These are phyloP conservation scores for Coemansia sp. DNA, from an alignment of 192 early-diverging fungal species.

Conservation along the genomic window DNA sequence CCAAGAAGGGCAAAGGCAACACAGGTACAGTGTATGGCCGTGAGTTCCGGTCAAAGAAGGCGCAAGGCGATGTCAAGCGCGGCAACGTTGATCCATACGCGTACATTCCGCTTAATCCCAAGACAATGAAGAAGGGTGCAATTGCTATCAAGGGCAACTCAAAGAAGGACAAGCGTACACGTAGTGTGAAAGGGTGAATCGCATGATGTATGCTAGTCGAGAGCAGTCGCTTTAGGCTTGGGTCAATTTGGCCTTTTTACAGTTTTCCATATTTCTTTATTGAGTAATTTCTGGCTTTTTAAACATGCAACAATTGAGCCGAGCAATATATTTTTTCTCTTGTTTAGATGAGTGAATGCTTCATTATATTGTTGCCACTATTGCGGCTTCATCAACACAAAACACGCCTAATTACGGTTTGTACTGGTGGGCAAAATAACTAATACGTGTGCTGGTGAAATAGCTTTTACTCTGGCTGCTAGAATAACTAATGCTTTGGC, in stretches of 20 bases:
- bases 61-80: slow-evolving; percentile 87
- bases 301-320: not conserved
- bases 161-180: slow-evolving; percentile 50
- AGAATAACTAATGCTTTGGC: too few relatives aligned
- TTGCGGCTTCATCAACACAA: too few relatives aligned
- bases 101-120: slow-evolving; percentile 83
- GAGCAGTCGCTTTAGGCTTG: not conserved
- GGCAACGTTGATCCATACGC: slow-evolving; percentile 89
- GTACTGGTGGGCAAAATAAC: too few relatives aligned
- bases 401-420: too few relatives aligned
- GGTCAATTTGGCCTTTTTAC: not conserved
- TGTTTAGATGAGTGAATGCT: not conserved
- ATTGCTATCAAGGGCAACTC: slow-evolving; percentile 42
- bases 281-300: not conserved
- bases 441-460: too few relatives aligned
- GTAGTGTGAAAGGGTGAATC: slow-evolving; percentile 13
- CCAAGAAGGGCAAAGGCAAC: slow-evolving; percentile 44
- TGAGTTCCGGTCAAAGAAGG: slow-evolving; percentile 85
- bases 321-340: not conserved
- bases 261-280: not conserved
- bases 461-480: too few relatives aligned
- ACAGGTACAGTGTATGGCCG: slow-evolving; percentile 30
- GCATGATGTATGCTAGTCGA: not conserved
- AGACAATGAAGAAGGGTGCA: slow-evolving; percentile 53
- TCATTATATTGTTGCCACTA: too few relatives aligned